Conservation (phyloP, 2,329 filamentous ascomycete genomes). For the Apiospora malaysiana region DNA sequence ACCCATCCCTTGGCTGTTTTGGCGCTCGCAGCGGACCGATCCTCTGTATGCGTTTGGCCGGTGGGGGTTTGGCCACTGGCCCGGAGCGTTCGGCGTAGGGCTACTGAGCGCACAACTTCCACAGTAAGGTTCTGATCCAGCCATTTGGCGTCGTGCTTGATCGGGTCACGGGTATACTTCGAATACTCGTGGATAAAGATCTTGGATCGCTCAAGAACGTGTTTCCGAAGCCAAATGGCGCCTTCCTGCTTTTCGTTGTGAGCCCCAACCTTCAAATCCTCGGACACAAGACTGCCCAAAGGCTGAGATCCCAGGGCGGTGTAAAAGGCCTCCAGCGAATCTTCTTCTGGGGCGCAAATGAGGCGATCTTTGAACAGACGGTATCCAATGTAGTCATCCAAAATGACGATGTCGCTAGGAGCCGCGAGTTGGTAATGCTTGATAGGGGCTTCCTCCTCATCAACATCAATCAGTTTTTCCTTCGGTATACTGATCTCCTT, state of each 20-base stretch:
- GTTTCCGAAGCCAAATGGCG: constrained; percentile 74
- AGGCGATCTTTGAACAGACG: constrained; percentile 85
- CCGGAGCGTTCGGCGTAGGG: constrained; percentile 76
- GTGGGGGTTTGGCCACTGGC: constrained; percentile 72
- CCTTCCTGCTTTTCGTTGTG: constrained; percentile 69
- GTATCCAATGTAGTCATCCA: constrained; percentile 90
- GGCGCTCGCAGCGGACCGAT: constrained; percentile 73
- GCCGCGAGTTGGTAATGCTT: constrained; percentile 80
- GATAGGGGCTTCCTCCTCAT: constrained; percentile 69
- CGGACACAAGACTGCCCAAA: constrained; percentile 78
- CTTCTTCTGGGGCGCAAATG: constrained; percentile 89
- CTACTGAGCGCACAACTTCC: constrained; percentile 77
- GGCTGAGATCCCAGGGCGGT: constrained; percentile 76
- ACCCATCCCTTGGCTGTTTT: constrained; percentile 61
- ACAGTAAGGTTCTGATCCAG: constrained; percentile 84
- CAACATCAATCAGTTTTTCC: constrained; percentile 54
- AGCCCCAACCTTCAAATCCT: constrained; percentile 75
- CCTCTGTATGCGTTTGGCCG: constrained; percentile 73
- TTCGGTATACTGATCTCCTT: constrained; percentile 67
- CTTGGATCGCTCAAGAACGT: constrained; percentile 86
- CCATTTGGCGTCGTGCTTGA: constrained; percentile 90
- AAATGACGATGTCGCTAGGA: constrained; percentile 74
- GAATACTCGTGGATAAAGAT: constrained; percentile 83
- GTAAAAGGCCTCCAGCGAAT: constrained; percentile 85
- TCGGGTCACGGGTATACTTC: constrained; percentile 74